phyloP scores from a whole-genome alignment of 2,329 filamentous ascomycete genomes.

The Paecilomyces sp. region DNA sequence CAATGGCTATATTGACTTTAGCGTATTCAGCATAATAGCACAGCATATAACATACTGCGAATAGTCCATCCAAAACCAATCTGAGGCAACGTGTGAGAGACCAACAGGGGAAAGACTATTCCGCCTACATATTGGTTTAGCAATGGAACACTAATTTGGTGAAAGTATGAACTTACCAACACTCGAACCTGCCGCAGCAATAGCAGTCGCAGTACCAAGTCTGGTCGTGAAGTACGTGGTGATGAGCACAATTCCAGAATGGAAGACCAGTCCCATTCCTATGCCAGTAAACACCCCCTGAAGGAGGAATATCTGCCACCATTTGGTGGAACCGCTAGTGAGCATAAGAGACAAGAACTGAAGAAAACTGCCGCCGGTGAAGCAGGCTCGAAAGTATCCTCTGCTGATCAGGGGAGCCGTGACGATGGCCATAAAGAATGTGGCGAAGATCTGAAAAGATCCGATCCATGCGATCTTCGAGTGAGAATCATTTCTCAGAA shows the following conservation, averaged over 20 bases:
- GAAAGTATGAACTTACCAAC: slow-evolving; percentile 11
- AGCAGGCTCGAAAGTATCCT: slow-evolving; percentile 26
- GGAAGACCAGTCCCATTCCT: slow-evolving; percentile 25
- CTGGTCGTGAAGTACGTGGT: slow-evolving; percentile 28
- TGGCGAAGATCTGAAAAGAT: slow-evolving; percentile 34
- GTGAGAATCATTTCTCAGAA: slow-evolving; percentile 16
- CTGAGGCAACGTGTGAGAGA: background rate
- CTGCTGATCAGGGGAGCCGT: slow-evolving; percentile 30
- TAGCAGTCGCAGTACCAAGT: slow-evolving; percentile 23
- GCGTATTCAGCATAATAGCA: background rate
- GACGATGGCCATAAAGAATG: slow-evolving; percentile 31
- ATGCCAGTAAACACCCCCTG: slow-evolving; percentile 27
- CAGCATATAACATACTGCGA: background rate
- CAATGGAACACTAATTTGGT: background rate
- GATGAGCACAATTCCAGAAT: slow-evolving; percentile 19
- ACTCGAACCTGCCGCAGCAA: slow-evolving; percentile 25
- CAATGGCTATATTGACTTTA: background rate
- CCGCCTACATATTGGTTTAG: background rate
- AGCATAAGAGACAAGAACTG: slow-evolving; percentile 34
- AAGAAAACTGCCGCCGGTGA: slow-evolving; percentile 17
- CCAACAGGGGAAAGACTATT: background rate
- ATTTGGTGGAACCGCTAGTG: slow-evolving; percentile 31
- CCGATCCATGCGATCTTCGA: slow-evolving; percentile 35
- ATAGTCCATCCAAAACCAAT: background rate
- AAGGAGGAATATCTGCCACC: slow-evolving; percentile 31